Percentiles rank a stretch among this genome's conserved stretches.
Conservation (phyloP, 2,329 filamentous ascomycete genomes). For the Furcasterigmium furcatum region DNA sequence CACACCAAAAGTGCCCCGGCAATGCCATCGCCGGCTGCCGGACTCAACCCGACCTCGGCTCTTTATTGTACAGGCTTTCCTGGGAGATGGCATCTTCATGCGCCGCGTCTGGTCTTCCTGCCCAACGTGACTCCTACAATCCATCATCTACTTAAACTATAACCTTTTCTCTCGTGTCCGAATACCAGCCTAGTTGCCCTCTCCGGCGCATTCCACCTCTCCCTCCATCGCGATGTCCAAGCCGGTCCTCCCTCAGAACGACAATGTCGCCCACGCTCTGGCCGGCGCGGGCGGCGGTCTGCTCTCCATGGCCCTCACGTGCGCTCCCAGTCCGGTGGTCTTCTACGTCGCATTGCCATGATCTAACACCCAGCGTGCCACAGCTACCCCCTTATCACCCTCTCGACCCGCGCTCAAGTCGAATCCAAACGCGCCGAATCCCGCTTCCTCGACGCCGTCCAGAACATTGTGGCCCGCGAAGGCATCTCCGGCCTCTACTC, state of each 20-base stretch:
- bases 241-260: conserved; percentile 75
- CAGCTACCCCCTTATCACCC: conserved; percentile 93
- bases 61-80: neutral
- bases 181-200: neutral
- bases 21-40: neutral
- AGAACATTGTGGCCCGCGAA: conserved; percentile 86
- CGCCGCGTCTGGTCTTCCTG: neutral
- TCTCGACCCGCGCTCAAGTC: conserved; percentile 95
- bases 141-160: neutral
- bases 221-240: conserved; percentile 39
- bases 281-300: conserved; percentile 92
- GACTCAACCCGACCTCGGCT: neutral
- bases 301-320: conserved; percentile 94
- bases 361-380: neutral
- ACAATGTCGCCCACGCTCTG: conserved; percentile 95
- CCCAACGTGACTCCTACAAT: neutral
- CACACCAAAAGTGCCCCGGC: neutral
- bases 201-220: neutral
- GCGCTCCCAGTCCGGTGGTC: conserved; percentile 25
- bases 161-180: neutral
- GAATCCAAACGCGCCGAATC: conserved; percentile 92
- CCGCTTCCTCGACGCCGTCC: conserved; percentile 77
- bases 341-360: no score
- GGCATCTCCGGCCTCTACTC: conserved; percentile 87
- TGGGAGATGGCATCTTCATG: neutral